These are phyloP conservation scores for Acidiella bohemica DNA, from an alignment of 495 filamentous ascomycete genomes.

Conservation along the genomic window DNA sequence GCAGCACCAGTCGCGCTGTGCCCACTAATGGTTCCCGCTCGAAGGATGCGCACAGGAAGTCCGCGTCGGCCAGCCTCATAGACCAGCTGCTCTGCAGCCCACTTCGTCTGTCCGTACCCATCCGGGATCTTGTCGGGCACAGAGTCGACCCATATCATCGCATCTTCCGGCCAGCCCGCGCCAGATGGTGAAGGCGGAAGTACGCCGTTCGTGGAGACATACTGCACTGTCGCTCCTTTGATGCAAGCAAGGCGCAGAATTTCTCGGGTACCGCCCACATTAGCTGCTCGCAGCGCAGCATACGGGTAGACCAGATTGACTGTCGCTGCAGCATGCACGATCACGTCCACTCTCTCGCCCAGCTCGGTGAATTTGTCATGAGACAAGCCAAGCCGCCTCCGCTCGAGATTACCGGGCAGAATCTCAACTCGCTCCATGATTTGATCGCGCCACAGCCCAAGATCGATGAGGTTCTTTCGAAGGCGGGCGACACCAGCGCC, in stretches of 20 bases:
- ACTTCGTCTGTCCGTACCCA: constrained; percentile 88
- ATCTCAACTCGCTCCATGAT: constrained; percentile 57
- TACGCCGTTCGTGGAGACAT: constrained; percentile 57
- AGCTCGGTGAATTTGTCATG: constrained; percentile 44
- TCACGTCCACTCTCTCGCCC: constrained; percentile 53
- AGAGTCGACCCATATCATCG: constrained; percentile 42
- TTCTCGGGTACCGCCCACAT: constrained; percentile 57
- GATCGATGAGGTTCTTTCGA: constrained; percentile 48
- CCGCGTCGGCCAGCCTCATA: constrained; percentile 69
- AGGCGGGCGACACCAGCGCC: constrained; percentile 43
- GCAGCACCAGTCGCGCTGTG: constrained; percentile 57
- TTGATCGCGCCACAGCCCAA: constrained; percentile 52
- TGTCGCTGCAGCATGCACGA: constrained; percentile 80
- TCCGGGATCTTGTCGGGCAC: constrained; percentile 47
- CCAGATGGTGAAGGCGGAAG: constrained; percentile 38
- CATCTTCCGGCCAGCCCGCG: constrained; percentile 46
- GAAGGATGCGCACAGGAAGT: constrained; percentile 60
- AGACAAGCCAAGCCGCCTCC: constrained; percentile 43
- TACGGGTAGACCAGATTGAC: constrained; percentile 74
- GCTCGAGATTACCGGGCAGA: constrained; percentile 48
- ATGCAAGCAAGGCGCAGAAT: constrained; percentile 48
- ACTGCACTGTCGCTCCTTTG: constrained; percentile 50
- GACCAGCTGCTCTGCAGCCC: constrained; percentile 68
- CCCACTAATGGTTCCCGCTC: constrained; percentile 76
- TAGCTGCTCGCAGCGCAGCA: constrained; percentile 56